Base-by-base conservation (phyloP, 2,329 filamentous ascomycete genomes). In the Fusarium fracticaudum region DNA sequence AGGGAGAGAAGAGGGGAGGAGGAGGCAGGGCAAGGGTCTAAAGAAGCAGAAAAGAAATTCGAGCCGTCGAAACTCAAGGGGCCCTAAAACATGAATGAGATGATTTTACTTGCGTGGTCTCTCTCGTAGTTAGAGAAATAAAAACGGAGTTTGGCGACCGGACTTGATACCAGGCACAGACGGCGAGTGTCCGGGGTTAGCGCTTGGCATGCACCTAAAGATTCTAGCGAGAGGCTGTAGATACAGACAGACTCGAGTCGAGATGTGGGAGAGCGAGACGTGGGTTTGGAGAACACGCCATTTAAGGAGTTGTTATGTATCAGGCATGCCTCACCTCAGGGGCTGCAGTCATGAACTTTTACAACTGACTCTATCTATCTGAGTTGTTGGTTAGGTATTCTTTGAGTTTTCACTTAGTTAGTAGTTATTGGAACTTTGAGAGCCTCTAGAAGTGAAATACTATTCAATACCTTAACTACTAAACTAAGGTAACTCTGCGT, bases 161-260 rank as follows among this genome's bases (percentile, higher is more conserved):
- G 72, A 75, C 68, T 66, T 74, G 72, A 74, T 74, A 74, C 72
- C 72, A 75, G 72, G 72, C 68, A 63, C 72, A 74, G 72, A 74
- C 72, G 59, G 37, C 64, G 43, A 62, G 53, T 54, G 72, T 74
- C 72, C 72, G 60, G 72, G 72, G 72, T 70, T 75, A n/a, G 71
- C 72, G 68, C 72, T 74, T 74, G 72, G 72, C 72, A 73, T 74
- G 72, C 57, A 45, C 54, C 71, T 68, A 72, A 51, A 54, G 17
- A 13, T 55, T 63, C 33, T 72, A 69, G 67, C 60, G 68, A 69
- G 60, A 55, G 44, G 33, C 40, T 47, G 38, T 26, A 71, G 45
- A 48, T 51, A 60, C 57, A 61, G 37, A 62, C 57, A 53, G 66
- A 26, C 26, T 60, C 51, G 26, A 51, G 24, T 60, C 59, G 26